Evolutionary conservation across 2,329 filamentous ascomycete species (phyloP).

Genomic region (Botryosphaeria dothidea): DNA sequence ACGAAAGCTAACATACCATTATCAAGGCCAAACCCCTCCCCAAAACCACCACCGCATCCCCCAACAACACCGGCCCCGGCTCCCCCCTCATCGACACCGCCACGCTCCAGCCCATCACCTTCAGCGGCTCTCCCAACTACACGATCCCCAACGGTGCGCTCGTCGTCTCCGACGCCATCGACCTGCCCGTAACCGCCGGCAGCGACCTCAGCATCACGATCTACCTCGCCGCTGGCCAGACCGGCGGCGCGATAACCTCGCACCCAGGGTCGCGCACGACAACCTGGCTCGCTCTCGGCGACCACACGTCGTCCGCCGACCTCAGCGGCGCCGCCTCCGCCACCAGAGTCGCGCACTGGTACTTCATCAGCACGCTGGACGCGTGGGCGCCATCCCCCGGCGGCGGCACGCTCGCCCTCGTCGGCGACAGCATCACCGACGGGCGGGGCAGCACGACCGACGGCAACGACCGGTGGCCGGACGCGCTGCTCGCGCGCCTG

Average conservation of each 20-base stretch:
- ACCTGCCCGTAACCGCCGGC: not conserved
- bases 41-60: not conserved
- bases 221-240: conserved; percentile 60
- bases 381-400: conserved; percentile 44
- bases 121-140: conserved; percentile 55
- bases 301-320: conserved; percentile 54
- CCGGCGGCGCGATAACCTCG: conserved; percentile 58
- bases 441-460: conserved; percentile 62
- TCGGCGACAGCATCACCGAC: conserved; percentile 68
- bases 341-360: conserved; percentile 47
- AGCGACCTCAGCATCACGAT: conserved; percentile 55
- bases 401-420: conserved; percentile 51
- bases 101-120: conserved; percentile 58
- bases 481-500: conserved; percentile 24
- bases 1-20: not conserved
- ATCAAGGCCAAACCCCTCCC: conserved; percentile 44
- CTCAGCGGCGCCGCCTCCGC: conserved; percentile 44
- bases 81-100: conserved; percentile 53
- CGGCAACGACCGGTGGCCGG: conserved; percentile 55
- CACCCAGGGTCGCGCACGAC: conserved; percentile 57
- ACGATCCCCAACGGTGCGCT: conserved; percentile 58
- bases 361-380: conserved; percentile 59
- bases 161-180: conserved; percentile 58
- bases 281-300: conserved; percentile 60
- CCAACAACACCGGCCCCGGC: conserved; percentile 50